phyloP scores from a whole-genome alignment of 129 eudicot genomes.

The Escallonia herrerae region DNA sequence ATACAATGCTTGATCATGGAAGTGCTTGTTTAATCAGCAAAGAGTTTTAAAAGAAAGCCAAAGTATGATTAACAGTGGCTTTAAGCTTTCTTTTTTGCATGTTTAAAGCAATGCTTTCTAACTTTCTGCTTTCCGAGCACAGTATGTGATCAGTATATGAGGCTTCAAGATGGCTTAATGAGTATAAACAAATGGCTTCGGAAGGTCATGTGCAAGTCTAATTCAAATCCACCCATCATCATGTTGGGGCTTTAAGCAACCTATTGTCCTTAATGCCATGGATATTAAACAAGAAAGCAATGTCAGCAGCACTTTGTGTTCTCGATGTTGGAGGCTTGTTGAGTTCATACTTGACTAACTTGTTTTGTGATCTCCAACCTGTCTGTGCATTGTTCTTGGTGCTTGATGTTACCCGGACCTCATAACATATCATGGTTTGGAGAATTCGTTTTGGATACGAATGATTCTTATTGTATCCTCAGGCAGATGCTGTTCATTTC shows the following conservation, averaged over 20 bases:
- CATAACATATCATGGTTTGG: not conserved
- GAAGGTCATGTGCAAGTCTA: not conserved
- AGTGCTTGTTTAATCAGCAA: too few species aligned
- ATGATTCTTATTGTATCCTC: too few species aligned
- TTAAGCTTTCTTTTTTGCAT: not conserved
- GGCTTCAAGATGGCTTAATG: not conserved
- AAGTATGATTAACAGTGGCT: not conserved
- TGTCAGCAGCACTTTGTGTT: not conserved
- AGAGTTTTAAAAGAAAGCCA: too few species aligned
- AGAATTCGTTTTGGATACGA: too few species aligned
- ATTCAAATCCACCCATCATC: too few species aligned
- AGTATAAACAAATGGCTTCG: not conserved
- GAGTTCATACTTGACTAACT: slow-evolving; percentile 31
- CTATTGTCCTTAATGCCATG: slow-evolving; percentile 15
- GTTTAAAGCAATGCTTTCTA: not conserved
- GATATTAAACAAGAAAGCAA: not conserved
- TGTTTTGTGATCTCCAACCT: not conserved
- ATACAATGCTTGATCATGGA: too few species aligned
- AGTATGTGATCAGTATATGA: not conserved
- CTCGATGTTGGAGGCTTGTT: not conserved
- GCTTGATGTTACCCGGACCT: not conserved
- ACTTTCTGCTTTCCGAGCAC: not conserved
- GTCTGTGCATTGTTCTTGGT: not conserved
- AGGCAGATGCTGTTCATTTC: too few species aligned
- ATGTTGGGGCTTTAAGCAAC: slow-evolving; percentile 32